These are phyloP conservation scores for Thymus quinquecostatus DNA, from an alignment of 257 asterid species.

Conservation along the genomic window DNA sequence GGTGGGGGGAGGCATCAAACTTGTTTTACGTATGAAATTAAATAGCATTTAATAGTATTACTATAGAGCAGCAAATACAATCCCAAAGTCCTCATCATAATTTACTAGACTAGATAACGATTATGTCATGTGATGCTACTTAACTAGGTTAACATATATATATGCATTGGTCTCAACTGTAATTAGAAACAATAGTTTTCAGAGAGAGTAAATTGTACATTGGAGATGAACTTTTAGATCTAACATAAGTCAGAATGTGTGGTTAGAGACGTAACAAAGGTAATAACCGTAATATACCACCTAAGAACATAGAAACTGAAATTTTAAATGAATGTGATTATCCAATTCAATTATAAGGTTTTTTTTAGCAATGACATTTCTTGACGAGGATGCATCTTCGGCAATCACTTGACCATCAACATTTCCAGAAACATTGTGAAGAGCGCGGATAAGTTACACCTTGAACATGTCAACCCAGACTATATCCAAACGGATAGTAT, in stretches of 20 bases:
- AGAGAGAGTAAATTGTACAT: neutral
- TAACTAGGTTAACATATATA: neutral
- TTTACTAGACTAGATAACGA: neutral
- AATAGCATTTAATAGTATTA: neutral
- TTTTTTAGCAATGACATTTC: neutral
- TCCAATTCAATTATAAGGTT: neutral
- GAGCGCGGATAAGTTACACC: neutral
- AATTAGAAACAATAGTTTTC: neutral
- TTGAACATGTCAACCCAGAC: no score
- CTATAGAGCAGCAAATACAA: neutral
- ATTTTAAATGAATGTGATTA: neutral
- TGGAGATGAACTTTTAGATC: neutral
- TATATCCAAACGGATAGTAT: neutral
- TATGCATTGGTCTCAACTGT: neutral
- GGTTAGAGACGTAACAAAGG: neutral
- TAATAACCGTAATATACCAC: neutral
- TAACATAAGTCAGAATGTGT: neutral
- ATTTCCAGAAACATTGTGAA: neutral
- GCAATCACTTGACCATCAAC: neutral
- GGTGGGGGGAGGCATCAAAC: constrained; percentile 1
- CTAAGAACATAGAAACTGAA: neutral
- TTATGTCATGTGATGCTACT: neutral
- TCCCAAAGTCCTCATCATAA: neutral
- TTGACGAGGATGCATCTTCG: neutral
- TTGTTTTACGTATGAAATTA: neutral